Percentiles rank a stretch among this genome's conserved stretches.
phyloP scores from a whole-genome alignment of 495 filamentous ascomycete genomes.

The Penicillium crystallinum region DNA sequence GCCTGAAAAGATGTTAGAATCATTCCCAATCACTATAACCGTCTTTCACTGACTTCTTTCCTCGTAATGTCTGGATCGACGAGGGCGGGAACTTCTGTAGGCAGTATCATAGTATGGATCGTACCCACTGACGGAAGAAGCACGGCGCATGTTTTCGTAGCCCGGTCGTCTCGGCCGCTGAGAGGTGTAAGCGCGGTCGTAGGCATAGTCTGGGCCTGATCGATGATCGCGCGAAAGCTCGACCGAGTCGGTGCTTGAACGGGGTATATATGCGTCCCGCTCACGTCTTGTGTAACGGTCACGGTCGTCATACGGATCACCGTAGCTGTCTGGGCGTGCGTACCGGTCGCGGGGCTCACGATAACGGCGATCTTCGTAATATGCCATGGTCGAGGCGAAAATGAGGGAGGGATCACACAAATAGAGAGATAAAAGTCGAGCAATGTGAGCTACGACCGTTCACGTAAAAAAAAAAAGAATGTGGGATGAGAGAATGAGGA shows the following conservation, averaged over 20 bases:
- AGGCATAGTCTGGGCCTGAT: slow-evolving; percentile 43
- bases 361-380: slow-evolving; percentile 37
- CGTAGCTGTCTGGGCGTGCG: slow-evolving; percentile 27
- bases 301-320: slow-evolving; percentile 30
- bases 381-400: slow-evolving; percentile 28
- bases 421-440: slow-evolving; percentile 6
- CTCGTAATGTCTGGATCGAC: slow-evolving; percentile 48
- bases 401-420: background rate
- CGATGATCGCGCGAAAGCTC: slow-evolving; percentile 66
- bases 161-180: slow-evolving; percentile 38
- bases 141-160: slow-evolving; percentile 30
- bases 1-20: slow-evolving; percentile 17
- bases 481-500: background rate
- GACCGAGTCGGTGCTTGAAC: slow-evolving; percentile 55
- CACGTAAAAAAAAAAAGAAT: slow-evolving; percentile 12
- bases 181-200: slow-evolving; percentile 45
- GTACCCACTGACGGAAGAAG: slow-evolving; percentile 43
- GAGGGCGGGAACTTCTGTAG: slow-evolving; percentile 53
- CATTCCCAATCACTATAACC: background rate
- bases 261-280: slow-evolving; percentile 49
- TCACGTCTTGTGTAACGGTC: slow-evolving; percentile 15
- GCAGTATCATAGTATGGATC: slow-evolving; percentile 47
- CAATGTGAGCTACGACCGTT: slow-evolving; percentile 11
- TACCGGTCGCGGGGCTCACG: slow-evolving; percentile 29
- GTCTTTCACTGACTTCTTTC: slow-evolving; percentile 37